phyloP scores from a whole-genome alignment of 1,284 basidiomycete species.

The Mrakiaceae sp. region DNA sequence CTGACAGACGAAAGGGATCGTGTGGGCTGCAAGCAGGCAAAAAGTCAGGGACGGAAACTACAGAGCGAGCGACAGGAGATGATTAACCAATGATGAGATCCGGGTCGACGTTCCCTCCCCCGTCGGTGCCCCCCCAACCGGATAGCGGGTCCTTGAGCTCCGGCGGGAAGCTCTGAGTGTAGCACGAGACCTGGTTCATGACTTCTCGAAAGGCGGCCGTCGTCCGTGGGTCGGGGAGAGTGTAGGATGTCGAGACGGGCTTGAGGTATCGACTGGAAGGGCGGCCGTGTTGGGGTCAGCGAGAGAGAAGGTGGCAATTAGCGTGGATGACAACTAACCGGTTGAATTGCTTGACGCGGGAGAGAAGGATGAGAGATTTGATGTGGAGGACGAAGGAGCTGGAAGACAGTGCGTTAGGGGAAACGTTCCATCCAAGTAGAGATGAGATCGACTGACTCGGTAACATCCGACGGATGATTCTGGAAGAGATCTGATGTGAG shows the following conservation, averaged over 20 bases:
- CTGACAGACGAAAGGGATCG: background rate
- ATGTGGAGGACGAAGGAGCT: slow-evolving; percentile 9
- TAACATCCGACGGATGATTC: slow-evolving; percentile 1
- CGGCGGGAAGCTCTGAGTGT: slow-evolving; percentile 7
- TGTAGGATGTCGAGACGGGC: too few species aligned
- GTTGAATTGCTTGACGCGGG: slow-evolving; percentile 15
- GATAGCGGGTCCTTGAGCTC: slow-evolving; percentile 1
- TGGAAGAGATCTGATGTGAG: slow-evolving; percentile 9
- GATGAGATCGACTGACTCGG: background rate
- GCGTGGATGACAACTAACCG: background rate
- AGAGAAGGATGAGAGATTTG: slow-evolving; percentile 10
- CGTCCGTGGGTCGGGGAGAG: background rate
- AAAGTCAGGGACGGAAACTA: background rate
- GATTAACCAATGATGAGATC: background rate
- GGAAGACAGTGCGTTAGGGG: background rate
- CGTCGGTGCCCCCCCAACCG: background rate
- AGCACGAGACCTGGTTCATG: slow-evolving; percentile 8
- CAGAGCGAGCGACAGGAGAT: background rate
- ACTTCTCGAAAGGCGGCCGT: slow-evolving; percentile 7
- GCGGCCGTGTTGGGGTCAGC: too few species aligned
- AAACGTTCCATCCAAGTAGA: background rate
- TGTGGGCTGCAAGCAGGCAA: background rate
- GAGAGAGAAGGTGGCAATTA: too few species aligned
- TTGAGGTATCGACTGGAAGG: too few species aligned
- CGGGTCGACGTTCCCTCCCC: background rate